Percentiles rank a stretch among this genome's conserved stretches.
These are phyloP conservation scores for Claviceps spartinae DNA, from an alignment of 2,329 filamentous ascomycete genomes.

Conservation along the genomic window DNA sequence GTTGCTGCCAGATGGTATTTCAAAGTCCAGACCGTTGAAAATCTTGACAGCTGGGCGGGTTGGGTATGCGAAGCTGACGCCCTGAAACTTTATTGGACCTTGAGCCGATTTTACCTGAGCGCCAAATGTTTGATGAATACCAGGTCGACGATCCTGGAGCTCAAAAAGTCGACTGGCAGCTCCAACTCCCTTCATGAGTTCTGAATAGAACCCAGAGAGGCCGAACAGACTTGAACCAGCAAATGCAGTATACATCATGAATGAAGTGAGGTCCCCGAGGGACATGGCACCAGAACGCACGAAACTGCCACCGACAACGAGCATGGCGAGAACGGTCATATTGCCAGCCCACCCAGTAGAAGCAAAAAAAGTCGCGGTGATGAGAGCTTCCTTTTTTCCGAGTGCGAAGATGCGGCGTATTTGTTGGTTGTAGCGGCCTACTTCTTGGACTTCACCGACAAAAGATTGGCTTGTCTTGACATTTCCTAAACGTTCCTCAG, in stretches of 20 bases:
- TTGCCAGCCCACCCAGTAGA: conserved; percentile 87
- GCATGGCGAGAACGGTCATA: conserved; percentile 82
- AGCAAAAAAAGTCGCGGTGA: conserved; percentile 81
- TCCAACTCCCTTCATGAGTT: conserved; percentile 97
- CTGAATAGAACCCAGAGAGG: conserved; percentile 89
- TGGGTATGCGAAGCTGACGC: conserved; percentile 83
- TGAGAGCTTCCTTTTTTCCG: conserved; percentile 72
- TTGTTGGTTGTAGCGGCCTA: conserved; percentile 81
- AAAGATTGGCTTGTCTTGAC: conserved; percentile 95
- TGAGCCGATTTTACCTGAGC: conserved; percentile 67
- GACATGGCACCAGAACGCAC: conserved; percentile 77
- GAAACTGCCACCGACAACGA: conserved; percentile 82
- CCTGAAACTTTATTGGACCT: conserved; percentile 75
- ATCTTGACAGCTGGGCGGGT: conserved; percentile 85
- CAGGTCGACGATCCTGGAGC: conserved; percentile 77
- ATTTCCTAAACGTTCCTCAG: conserved; percentile 93
- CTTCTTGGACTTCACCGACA: conserved; percentile 81
- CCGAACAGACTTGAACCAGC: conserved; percentile 80
- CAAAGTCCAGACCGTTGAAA: conserved; percentile 79
- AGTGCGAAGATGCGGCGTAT: conserved; percentile 84
- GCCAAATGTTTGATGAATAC: conserved; percentile 78
- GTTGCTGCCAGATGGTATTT: conserved; percentile 84
- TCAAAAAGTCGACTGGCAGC: conserved; percentile 95
- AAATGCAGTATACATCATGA: conserved; percentile 96
- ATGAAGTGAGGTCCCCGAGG: conserved; percentile 85